These are phyloP conservation scores for Thymus quinquecostatus DNA, from an alignment of 257 asterid genomes.

Conservation along the genomic window DNA sequence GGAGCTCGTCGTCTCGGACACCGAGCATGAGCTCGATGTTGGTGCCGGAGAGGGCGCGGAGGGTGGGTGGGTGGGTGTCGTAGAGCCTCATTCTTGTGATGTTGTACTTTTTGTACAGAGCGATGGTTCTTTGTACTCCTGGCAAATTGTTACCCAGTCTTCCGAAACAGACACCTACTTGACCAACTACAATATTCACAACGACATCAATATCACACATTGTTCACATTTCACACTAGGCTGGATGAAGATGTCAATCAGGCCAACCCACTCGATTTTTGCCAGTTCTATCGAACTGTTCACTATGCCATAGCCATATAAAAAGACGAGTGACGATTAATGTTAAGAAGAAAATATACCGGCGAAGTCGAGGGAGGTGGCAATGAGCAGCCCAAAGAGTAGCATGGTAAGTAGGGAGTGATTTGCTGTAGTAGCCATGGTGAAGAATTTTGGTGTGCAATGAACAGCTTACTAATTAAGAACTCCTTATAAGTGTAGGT, in stretches of 20 bases:
- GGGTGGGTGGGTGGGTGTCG: constrained; percentile 5
- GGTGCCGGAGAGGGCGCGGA: constrained; percentile 9
- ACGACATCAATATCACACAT: neutral
- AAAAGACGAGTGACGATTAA: neutral
- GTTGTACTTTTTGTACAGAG: neutral
- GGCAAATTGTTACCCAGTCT: neutral
- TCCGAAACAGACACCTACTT: constrained; percentile 11
- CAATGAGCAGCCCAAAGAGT: neutral
- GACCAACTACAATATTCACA: neutral
- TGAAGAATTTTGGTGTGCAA: neutral
- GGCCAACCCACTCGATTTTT: neutral
- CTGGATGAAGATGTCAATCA: neutral
- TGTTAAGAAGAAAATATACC: neutral
- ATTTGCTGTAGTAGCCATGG: neutral
- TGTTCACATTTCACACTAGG: no score
- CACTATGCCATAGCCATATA: neutral
- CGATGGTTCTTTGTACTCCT: neutral
- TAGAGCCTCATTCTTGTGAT: neutral
- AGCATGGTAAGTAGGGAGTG: neutral
- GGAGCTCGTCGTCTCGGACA: constrained; percentile 22
- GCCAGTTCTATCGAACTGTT: no score
- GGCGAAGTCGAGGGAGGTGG: neutral
- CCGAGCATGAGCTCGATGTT: constrained; percentile 23
- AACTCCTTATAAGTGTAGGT: no score
- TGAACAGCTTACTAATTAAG: no score